Conservation (phyloP, 345 rosid species). For the Aurinia saxatilis region DNA sequence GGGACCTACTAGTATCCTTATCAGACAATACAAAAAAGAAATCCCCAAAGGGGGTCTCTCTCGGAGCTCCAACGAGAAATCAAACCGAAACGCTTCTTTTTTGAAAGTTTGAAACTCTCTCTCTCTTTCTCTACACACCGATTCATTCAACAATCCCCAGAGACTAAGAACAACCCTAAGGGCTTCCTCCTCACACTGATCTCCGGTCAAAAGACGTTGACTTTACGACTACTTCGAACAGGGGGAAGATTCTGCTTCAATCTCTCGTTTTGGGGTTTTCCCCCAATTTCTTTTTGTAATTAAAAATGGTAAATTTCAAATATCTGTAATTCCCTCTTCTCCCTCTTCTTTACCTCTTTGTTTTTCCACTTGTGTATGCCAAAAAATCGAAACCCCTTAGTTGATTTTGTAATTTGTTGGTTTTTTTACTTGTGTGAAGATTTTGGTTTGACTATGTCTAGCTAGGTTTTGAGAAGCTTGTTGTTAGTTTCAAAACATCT, state of each 20-base stretch:
- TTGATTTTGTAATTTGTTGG: no score
- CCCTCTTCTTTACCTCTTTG: no score
- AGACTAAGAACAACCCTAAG: background rate
- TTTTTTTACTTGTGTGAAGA: background rate
- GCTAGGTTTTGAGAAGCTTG: background rate
- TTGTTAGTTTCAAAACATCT: background rate
- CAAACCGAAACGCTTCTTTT: conserved; percentile 18
- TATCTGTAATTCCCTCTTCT: no score
- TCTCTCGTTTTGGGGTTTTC: background rate
- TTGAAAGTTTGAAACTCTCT: background rate
- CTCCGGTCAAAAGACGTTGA: conserved; percentile 3
- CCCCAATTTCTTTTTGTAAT: no score
- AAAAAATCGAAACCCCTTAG: no score
- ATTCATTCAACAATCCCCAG: background rate
- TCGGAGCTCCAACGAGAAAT: conserved; percentile 1
- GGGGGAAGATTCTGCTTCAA: conserved; percentile 3
- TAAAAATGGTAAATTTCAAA: conserved; percentile 19
- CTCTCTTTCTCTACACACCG: no score
- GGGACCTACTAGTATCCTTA: conserved; percentile 22
- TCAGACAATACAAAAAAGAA: conserved; percentile 7
- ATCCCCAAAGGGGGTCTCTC: background rate
- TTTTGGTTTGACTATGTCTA: conserved; percentile 18
- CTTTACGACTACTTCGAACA: conserved; percentile 2
- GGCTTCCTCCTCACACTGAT: background rate
- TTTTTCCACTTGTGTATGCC: no score